Conservation (phyloP, 2,329 filamentous ascomycete species). For the Phialophora expanda region DNA sequence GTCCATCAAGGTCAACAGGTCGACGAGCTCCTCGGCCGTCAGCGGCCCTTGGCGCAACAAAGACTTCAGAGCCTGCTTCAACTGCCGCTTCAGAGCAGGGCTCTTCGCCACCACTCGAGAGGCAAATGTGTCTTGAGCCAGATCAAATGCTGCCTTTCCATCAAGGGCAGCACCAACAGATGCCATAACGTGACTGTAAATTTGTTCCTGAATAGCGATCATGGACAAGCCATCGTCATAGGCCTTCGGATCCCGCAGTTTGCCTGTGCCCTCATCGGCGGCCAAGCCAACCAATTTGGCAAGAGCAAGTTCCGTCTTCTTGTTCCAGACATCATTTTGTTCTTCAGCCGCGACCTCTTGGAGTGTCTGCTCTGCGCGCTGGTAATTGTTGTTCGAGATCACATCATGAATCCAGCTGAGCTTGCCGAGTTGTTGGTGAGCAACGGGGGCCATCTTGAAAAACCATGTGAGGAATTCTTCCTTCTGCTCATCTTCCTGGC, state of each 20-base stretch:
- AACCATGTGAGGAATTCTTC: conserved; percentile 76
- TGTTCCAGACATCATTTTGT: conserved; percentile 85
- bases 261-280: conserved; percentile 62
- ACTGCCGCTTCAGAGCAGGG: conserved; percentile 71
- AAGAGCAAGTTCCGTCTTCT: conserved; percentile 89
- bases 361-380: conserved; percentile 73
- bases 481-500: conserved; percentile 59
- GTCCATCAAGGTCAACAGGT: conserved; percentile 77
- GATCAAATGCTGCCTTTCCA: conserved; percentile 71
- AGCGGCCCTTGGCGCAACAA: conserved; percentile 75
- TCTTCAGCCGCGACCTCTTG: conserved; percentile 70
- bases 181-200: conserved; percentile 73
- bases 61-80: conserved; percentile 71
- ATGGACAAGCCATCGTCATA: conserved; percentile 48
- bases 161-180: conserved; percentile 76
- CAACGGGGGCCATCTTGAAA: conserved; percentile 71
- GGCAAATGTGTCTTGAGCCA: conserved; percentile 72
- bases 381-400: conserved; percentile 73
- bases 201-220: conserved; percentile 76
- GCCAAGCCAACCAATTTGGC: conserved; percentile 81
- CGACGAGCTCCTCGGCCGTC: conserved; percentile 58
- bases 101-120: conserved; percentile 61
- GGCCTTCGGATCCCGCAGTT: conserved; percentile 22
- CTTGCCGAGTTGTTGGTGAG: conserved; percentile 61
- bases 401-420: conserved; percentile 96